phyloP scores from a whole-genome alignment of 1,284 basidiomycete species.

The Ceratobasidium sp. region DNA sequence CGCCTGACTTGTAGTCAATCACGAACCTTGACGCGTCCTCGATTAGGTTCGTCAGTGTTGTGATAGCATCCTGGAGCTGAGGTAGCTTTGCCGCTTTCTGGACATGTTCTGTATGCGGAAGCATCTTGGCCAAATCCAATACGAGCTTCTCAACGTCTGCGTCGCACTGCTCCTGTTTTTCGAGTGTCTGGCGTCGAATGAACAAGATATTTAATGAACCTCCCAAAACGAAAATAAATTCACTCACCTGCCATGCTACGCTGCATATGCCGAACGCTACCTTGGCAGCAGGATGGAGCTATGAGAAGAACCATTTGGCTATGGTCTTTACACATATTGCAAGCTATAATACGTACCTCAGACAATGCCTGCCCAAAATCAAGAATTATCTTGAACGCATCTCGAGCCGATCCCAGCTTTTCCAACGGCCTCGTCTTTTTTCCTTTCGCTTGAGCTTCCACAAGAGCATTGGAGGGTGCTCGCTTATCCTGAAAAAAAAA shows the following conservation, averaged over 20 bases:
- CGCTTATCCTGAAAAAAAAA: not conserved
- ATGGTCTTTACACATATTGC: not conserved
- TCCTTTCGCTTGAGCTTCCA: not conserved
- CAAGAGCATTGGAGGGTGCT: not conserved
- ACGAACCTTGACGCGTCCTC: slow-evolving; percentile 19
- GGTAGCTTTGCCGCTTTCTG: not conserved
- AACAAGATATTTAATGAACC: not conserved
- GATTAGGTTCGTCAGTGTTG: not conserved
- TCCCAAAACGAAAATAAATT: not conserved
- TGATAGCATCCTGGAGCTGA: not conserved
- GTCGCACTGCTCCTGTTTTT: slow-evolving; percentile 22
- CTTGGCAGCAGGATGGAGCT: not conserved
- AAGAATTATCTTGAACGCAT: not conserved
- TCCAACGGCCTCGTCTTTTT: not conserved
- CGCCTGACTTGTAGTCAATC: not conserved
- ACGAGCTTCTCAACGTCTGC: not conserved
- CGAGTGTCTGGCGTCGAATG: slow-evolving; percentile 6
- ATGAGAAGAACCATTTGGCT: not conserved
- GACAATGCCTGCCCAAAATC: not conserved
- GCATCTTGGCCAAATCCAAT: not conserved
- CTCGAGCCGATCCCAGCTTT: not conserved
- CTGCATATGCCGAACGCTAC: not conserved
- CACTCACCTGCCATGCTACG: slow-evolving; percentile 6
- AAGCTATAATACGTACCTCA: not conserved
- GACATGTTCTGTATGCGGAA: not conserved